phyloP scores from a whole-genome alignment of 1,284 basidiomycete genomes.

The Coriolopsis trogii region DNA sequence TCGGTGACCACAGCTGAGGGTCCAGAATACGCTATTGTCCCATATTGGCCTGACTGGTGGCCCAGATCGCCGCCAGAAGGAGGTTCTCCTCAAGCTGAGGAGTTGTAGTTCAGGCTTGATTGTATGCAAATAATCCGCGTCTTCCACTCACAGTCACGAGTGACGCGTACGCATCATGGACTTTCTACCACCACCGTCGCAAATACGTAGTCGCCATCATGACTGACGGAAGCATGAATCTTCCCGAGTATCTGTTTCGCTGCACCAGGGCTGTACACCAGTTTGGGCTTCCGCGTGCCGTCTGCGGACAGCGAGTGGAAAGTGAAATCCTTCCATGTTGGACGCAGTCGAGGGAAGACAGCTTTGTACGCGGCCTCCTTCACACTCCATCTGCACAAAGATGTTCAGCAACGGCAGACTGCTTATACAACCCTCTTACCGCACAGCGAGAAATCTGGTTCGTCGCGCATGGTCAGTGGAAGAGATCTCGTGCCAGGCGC shows the following conservation, averaged over 20 bases:
- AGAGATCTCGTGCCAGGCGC: slow-evolving; percentile 44
- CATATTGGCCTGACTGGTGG: slow-evolving; percentile 77
- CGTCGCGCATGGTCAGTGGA: slow-evolving; percentile 27
- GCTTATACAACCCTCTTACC: slow-evolving; percentile 53
- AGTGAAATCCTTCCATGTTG: slow-evolving; percentile 82
- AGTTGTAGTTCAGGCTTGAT: not conserved
- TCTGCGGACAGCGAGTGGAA: slow-evolving; percentile 42
- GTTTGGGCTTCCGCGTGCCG: slow-evolving; percentile 48
- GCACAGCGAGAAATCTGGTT: slow-evolving; percentile 62
- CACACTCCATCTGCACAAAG: slow-evolving; percentile 66
- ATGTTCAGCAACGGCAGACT: not conserved
- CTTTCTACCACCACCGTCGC: slow-evolving; percentile 72
- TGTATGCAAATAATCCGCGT: too few relatives aligned
- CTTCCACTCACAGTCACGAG: too few relatives aligned
- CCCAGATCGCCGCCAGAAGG: slow-evolving; percentile 37
- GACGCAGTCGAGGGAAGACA: slow-evolving; percentile 59
- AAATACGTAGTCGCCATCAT: slow-evolving; percentile 85
- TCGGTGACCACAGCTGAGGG: slow-evolving; percentile 37
- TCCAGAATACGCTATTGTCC: slow-evolving; percentile 47
- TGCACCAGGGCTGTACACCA: slow-evolving; percentile 42
- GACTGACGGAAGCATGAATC: slow-evolving; percentile 75
- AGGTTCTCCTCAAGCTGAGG: too few relatives aligned
- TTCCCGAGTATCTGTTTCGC: slow-evolving; percentile 30
- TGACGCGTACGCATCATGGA: too few relatives aligned
- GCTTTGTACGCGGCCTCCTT: slow-evolving; percentile 95